These are phyloP conservation scores for Ilyonectria sp. DNA, from an alignment of 2,329 filamentous ascomycete species.

Conservation along the genomic window DNA sequence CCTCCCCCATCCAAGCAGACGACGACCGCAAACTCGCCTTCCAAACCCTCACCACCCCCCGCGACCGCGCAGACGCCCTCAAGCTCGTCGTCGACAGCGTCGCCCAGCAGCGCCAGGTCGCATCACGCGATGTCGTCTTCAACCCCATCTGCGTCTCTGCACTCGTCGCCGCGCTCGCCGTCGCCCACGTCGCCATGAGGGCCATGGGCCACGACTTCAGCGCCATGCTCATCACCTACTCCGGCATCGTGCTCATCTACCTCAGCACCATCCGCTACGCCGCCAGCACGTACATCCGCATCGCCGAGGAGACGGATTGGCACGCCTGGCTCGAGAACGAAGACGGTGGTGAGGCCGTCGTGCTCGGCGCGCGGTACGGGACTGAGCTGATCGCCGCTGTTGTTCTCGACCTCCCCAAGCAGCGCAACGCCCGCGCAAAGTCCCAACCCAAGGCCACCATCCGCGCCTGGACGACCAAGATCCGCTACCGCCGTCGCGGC, in stretches of 20 bases:
- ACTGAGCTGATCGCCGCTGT: slow-evolving; percentile 78
- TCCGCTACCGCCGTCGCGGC: slow-evolving; percentile 78
- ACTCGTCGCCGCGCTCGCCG: slow-evolving; percentile 57
- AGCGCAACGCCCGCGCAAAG: slow-evolving; percentile 19
- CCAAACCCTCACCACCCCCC: slow-evolving; percentile 64
- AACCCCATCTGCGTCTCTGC: slow-evolving; percentile 69
- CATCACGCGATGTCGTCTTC: slow-evolving; percentile 74
- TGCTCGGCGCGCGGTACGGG: slow-evolving; percentile 77
- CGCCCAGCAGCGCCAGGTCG: slow-evolving; percentile 83
- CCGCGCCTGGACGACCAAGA: slow-evolving; percentile 84
- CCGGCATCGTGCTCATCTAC: slow-evolving; percentile 74
- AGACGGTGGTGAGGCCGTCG: slow-evolving; percentile 62
- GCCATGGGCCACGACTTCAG: slow-evolving; percentile 64
- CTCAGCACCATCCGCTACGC: slow-evolving; percentile 73
- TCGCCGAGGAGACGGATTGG: slow-evolving; percentile 75
- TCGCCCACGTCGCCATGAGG: slow-evolving; percentile 59
- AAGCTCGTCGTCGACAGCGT: slow-evolving; percentile 85
- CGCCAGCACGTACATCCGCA: slow-evolving; percentile 73
- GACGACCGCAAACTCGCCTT: slow-evolving; percentile 73
- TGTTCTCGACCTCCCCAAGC: slow-evolving; percentile 71
- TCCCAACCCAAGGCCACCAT: slow-evolving; percentile 73
- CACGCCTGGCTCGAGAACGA: slow-evolving; percentile 66
- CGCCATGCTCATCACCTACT: slow-evolving; percentile 67
- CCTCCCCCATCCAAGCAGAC: slow-evolving; percentile 41
- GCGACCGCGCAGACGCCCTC: slow-evolving; percentile 77